Evolutionary conservation across 805 yeast species (phyloP).

Genomic region (Candida ascalaphidarum): DNA sequence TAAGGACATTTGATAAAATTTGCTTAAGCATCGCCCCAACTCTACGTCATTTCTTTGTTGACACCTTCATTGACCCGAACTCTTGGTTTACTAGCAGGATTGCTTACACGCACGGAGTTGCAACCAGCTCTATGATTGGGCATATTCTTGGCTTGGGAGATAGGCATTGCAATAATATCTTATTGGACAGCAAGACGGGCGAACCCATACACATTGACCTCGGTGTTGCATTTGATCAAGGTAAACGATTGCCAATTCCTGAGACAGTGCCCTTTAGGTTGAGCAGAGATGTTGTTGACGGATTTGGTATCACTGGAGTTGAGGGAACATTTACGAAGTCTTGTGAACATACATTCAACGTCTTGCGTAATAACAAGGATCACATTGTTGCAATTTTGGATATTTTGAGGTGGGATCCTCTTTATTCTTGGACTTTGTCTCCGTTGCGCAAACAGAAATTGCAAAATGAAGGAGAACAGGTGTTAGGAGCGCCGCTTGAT

Average conservation of each 20-base stretch:
- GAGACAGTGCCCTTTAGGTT: constrained; percentile 91
- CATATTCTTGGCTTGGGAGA: constrained; percentile 89
- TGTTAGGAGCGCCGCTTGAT: constrained; percentile 9
- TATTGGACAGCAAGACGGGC: constrained; percentile 74
- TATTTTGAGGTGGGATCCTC: constrained; percentile 85
- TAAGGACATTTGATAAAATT: constrained; percentile 40
- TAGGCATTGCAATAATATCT: constrained; percentile 84
- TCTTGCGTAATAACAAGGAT: constrained; percentile 55
- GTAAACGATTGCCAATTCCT: constrained; percentile 74
- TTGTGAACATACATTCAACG: constrained; percentile 66
- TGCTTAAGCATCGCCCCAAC: constrained; percentile 51
- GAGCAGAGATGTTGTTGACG: constrained; percentile 87
- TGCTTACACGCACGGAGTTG: constrained; percentile 68
- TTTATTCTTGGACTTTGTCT: constrained; percentile 85
- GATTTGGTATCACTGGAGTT: constrained; percentile 81
- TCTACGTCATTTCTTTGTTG: constrained; percentile 62
- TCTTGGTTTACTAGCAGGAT: constrained; percentile 65
- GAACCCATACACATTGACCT: constrained; percentile 94
- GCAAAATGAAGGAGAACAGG: constrained; percentile 29
- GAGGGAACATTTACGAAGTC: constrained; percentile 68
- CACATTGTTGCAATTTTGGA: constrained; percentile 76
- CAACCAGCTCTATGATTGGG: constrained; percentile 81
- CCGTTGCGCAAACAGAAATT: constrained; percentile 54
- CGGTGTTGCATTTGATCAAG: constrained; percentile 96
- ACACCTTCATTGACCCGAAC: constrained; percentile 56